Evolutionary conservation across 2,329 filamentous ascomycete species (phyloP).

Genomic region (Colletotrichum paranaense): DNA sequence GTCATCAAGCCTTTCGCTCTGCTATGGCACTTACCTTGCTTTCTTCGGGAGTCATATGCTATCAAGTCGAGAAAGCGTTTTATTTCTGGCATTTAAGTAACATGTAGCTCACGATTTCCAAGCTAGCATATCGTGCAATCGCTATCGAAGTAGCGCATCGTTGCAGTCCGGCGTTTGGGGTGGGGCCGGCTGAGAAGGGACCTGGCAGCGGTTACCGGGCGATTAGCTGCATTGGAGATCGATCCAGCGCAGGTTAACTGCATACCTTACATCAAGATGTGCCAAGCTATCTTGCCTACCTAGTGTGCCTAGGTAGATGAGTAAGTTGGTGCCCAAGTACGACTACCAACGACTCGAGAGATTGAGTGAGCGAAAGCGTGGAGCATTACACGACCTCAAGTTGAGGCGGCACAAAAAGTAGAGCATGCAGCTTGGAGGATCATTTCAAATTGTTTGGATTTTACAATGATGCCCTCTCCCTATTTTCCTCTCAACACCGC

Average conservation of each 20-base stretch:
- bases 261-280: neutral
- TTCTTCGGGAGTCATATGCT: neutral
- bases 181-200: no score
- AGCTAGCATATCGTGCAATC: accelerated
- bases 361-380: neutral
- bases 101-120: neutral
- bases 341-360: neutral
- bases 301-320: no score
- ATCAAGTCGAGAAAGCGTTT: neutral
- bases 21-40: neutral
- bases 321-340: neutral
- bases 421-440: neutral
- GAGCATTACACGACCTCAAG: neutral
- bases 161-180: neutral
- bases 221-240: no score
- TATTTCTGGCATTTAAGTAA: neutral
- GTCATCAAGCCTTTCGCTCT: neutral
- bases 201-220: no score
- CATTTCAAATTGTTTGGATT: neutral
- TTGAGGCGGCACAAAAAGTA: neutral
- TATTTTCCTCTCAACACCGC: neutral
- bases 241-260: neutral
- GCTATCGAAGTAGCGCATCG: neutral
- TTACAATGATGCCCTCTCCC: neutral
- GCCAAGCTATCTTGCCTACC: neutral